These are phyloP conservation scores for Crithidia sp. DNA, from an alignment of 208 protist genomes.

Conservation along the genomic window DNA sequence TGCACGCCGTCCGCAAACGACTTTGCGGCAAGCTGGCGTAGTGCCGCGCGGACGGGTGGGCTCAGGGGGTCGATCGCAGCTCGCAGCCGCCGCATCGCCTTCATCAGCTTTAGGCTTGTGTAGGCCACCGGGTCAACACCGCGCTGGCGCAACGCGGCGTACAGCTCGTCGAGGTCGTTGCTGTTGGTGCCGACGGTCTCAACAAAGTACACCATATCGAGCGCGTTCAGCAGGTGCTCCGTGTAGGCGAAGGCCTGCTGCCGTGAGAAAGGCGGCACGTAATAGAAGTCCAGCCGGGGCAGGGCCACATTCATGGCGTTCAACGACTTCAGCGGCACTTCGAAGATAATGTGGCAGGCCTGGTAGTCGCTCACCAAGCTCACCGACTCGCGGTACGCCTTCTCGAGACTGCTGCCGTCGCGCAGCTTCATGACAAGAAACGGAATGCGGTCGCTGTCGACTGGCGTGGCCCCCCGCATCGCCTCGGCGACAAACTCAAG, in stretches of 20 bases:
- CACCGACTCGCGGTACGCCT: slow-evolving; percentile 75
- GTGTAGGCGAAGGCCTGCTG: slow-evolving; percentile 78
- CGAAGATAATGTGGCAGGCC: slow-evolving; percentile 76
- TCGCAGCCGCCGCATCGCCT: slow-evolving; percentile 73
- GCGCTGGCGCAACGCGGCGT: slow-evolving; percentile 67
- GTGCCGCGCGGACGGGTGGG: slow-evolving; percentile 38
- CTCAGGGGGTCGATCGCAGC: slow-evolving; percentile 28
- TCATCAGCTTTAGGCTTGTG: slow-evolving; percentile 68
- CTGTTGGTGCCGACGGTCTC: slow-evolving; percentile 81
- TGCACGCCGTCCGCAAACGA: slow-evolving; percentile 53
- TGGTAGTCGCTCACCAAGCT: slow-evolving; percentile 72
- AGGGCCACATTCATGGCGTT: slow-evolving; percentile 58
- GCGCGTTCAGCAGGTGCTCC: slow-evolving; percentile 73
- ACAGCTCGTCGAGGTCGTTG: slow-evolving; percentile 86
- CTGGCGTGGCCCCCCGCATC: slow-evolving; percentile 31
- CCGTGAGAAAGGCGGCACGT: slow-evolving; percentile 74
- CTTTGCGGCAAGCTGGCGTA: slow-evolving; percentile 59
- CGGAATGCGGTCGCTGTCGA: slow-evolving; percentile 47
- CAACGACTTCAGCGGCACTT: slow-evolving; percentile 71
- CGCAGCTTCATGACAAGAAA: slow-evolving; percentile 77
- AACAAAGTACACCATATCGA: slow-evolving; percentile 77
- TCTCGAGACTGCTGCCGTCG: slow-evolving; percentile 61
- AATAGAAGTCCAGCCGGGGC: slow-evolving; percentile 76
- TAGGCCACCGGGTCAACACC: slow-evolving; percentile 60
- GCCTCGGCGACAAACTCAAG: slow-evolving; percentile 72